Percentiles rank a stretch among this genome's conserved stretches.
phyloP scores from a whole-genome alignment of 148 eudicot species.

The Chenopodium suecicum region DNA sequence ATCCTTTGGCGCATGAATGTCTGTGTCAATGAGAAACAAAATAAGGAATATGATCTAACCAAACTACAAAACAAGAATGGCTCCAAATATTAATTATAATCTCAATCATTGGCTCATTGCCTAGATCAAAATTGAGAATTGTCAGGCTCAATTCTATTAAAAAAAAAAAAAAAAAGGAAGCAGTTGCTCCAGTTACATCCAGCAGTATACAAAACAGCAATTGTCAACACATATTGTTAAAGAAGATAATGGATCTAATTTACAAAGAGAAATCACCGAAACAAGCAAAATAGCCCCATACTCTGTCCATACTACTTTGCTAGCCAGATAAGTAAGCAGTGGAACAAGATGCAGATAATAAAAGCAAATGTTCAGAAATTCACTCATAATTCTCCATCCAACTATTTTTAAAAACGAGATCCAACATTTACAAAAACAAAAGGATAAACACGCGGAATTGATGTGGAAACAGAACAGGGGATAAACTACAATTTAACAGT shows the following conservation, averaged over 20 bases:
- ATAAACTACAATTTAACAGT: neutral
- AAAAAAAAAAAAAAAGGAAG: neutral
- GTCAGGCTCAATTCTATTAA: neutral
- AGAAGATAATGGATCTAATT: neutral
- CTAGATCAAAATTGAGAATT: neutral
- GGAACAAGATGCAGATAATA: neutral
- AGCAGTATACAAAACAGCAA: neutral
- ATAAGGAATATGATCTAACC: neutral
- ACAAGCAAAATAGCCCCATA: neutral
- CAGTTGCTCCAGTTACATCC: neutral
- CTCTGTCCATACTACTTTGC: neutral
- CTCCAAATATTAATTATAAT: neutral
- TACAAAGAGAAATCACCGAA: neutral
- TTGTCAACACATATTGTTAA: neutral
- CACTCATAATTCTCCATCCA: neutral
- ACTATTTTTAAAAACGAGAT: neutral
- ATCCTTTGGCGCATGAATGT: conserved; percentile 86
- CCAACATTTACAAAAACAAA: neutral
- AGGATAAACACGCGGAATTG: neutral
- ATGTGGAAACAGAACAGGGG: neutral
- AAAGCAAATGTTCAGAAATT: neutral
- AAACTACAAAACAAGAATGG: neutral
- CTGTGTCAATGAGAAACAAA: conserved; percentile 32
- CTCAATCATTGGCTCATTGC: neutral
- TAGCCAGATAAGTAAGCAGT: neutral